Conservation (phyloP, 371 early-diverging fungal genomes). For the Mortierella sp. region DNA sequence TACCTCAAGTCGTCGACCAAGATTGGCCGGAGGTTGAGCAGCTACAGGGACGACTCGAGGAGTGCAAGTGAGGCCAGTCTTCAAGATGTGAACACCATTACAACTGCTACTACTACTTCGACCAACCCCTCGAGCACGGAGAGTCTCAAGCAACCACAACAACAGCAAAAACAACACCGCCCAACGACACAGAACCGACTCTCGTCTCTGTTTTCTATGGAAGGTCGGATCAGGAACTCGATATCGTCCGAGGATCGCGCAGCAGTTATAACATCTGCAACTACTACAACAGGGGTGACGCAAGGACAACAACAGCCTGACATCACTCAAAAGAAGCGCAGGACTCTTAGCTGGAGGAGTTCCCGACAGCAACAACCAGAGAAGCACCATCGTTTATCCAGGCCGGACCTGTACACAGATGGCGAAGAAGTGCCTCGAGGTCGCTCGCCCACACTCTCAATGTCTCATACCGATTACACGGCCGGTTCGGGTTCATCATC, state of each 20-base stretch:
- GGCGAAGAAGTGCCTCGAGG: constrained; percentile 24
- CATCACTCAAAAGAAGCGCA: constrained; percentile 31
- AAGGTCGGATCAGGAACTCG: constrained; percentile 26
- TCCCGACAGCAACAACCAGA: constrained; percentile 7
- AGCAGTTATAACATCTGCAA: not conserved
- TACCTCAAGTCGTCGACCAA: constrained; percentile 39
- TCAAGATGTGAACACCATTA: constrained; percentile 1
- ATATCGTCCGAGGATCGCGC: constrained; percentile 25
- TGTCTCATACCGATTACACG: constrained; percentile 20
- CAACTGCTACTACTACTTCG: not conserved
- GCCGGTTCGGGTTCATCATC: constrained; percentile 20
- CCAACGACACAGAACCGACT: constrained; percentile 28
- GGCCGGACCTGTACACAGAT: not conserved
- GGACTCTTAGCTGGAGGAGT: constrained; percentile 34
- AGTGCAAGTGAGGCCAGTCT: constrained; percentile 40
- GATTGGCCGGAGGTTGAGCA: constrained; percentile 35
- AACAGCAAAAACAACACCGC: constrained; percentile 11
- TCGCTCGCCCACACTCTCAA: constrained; percentile 29
- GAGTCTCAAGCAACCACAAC: constrained; percentile 12
- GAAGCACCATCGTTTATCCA: constrained; percentile 13
- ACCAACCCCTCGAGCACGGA: not conserved
- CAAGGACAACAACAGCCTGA: constrained; percentile 14
- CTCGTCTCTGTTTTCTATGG: constrained; percentile 30
- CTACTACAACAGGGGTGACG: constrained; percentile 4
- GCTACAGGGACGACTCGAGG: constrained; percentile 28